phyloP scores from a whole-genome alignment of 2,329 filamentous ascomycete genomes.

The Lecanicillium sp. region DNA sequence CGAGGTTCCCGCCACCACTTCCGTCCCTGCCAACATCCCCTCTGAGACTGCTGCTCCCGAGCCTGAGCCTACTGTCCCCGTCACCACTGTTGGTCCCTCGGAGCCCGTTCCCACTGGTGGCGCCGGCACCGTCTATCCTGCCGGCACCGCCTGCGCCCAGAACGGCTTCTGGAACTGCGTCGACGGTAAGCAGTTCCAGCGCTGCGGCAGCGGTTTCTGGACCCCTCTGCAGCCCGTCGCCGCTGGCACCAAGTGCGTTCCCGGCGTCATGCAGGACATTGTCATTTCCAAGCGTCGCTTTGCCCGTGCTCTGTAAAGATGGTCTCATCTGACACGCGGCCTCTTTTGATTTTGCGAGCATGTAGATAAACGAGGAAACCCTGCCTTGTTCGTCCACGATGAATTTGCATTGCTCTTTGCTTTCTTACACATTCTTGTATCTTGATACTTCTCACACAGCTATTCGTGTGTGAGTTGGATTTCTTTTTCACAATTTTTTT shows the following conservation, averaged over 20 bases:
- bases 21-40: conserved; percentile 14
- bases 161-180: conserved; percentile 56
- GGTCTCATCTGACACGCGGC: neutral
- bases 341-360: too few species aligned
- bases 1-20: conserved; percentile 11
- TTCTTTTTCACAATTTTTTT: too few species aligned
- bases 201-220: conserved; percentile 54
- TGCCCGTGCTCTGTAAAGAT: neutral
- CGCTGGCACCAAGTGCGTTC: conserved; percentile 42
- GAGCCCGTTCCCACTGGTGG: conserved; percentile 5
- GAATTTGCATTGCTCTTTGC: neutral
- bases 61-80: conserved; percentile 3
- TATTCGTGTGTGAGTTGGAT: too few species aligned
- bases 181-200: conserved; percentile 48
- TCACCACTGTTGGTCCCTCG: conserved; percentile 1
- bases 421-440: neutral
- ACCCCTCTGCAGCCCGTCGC: conserved; percentile 40
- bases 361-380: too few species aligned
- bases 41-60: neutral
- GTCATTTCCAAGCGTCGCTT: conserved; percentile 7
- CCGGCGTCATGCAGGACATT: conserved; percentile 19
- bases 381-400: too few species aligned
- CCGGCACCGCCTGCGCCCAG: conserved; percentile 36
- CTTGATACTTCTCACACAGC: too few species aligned
- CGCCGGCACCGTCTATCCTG: conserved; percentile 16